Evolutionary conservation across 2,329 filamentous ascomycete genomes (phyloP).

Genomic region (Elsinoe batatas): DNA sequence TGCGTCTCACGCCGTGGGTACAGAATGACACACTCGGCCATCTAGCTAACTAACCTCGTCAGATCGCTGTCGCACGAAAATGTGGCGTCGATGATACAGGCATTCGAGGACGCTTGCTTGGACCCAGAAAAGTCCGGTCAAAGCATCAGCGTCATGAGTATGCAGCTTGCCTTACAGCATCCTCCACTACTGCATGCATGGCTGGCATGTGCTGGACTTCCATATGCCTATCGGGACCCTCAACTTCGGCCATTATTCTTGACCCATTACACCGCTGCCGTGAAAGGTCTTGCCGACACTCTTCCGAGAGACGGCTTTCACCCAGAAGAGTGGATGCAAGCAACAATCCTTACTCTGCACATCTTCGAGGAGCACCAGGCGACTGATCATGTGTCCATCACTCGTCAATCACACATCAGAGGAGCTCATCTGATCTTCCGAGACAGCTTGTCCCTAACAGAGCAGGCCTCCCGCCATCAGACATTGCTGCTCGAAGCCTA

Average conservation of each 20-base stretch:
- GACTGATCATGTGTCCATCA: neutral
- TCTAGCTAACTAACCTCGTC: neutral
- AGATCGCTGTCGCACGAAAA: neutral
- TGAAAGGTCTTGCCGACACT: conserved; percentile 8
- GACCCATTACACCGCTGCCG: conserved; percentile 17
- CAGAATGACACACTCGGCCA: neutral
- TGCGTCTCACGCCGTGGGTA: conserved; percentile 14
- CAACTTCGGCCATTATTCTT: conserved; percentile 15
- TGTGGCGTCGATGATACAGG: conserved; percentile 10
- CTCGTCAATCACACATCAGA: conserved; percentile 14
- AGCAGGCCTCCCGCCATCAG: conserved; percentile 14
- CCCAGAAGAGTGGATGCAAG: conserved; percentile 15
- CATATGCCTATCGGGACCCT: conserved; percentile 6
- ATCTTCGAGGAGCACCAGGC: conserved; percentile 17
- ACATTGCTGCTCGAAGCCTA: conserved; percentile 19
- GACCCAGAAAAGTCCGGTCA: conserved; percentile 14
- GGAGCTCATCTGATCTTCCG: conserved; percentile 16
- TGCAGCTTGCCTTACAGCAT: conserved; percentile 14
- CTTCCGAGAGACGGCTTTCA: neutral
- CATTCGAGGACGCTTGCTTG: conserved; percentile 16
- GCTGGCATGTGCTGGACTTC: conserved; percentile 16
- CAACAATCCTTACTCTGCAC: conserved; percentile 17
- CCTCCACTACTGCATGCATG: conserved; percentile 18
- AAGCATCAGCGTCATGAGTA: conserved; percentile 14
- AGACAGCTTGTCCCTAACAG: neutral